Percentiles rank a stretch among this genome's conserved stretches.
phyloP scores from a whole-genome alignment of 1,284 basidiomycete species.

The Vanrija sp. region DNA sequence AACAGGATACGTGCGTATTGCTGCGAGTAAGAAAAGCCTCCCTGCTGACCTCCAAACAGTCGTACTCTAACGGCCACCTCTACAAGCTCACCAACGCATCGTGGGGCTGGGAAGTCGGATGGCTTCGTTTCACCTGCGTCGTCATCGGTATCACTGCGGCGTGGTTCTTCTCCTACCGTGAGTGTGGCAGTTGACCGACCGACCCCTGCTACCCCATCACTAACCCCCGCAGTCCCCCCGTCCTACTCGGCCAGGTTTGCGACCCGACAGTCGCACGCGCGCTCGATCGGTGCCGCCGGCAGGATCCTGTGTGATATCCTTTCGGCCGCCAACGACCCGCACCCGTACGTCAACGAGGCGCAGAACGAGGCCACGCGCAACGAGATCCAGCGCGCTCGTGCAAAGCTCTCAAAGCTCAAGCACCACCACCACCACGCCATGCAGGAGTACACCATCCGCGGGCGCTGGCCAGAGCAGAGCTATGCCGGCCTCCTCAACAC shows the following conservation, averaged over 20 bases:
- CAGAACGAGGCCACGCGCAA: constrained; percentile 28
- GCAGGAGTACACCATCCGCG: constrained; percentile 45
- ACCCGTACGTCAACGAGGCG: constrained; percentile 17
- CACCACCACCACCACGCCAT: constrained; percentile 44
- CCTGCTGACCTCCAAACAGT: constrained; percentile 13
- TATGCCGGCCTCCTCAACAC: constrained; percentile 43
- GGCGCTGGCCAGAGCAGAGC: constrained; percentile 44
- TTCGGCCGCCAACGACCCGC: constrained; percentile 43
- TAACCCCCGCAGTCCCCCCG: constrained; percentile 43
- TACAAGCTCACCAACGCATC: constrained; percentile 37
- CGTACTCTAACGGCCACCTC: constrained; percentile 42
- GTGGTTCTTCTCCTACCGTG: constrained; percentile 41
- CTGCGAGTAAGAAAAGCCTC: neutral
- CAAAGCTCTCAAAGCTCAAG: constrained; percentile 38
- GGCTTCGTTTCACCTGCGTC: constrained; percentile 50
- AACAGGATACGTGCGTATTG: constrained; percentile 23
- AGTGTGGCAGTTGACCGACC: neutral
- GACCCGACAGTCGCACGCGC: constrained; percentile 47
- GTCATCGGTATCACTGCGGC: constrained; percentile 43
- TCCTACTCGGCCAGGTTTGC: constrained; percentile 46
- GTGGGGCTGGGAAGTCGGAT: constrained; percentile 52
- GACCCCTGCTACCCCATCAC: neutral
- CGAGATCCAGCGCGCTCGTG: constrained; percentile 35
- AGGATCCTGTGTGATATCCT: constrained; percentile 49
- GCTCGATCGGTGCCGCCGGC: constrained; percentile 46